Conservation (phyloP, 2,329 filamentous ascomycete species). For the Talaromyces sp. region DNA sequence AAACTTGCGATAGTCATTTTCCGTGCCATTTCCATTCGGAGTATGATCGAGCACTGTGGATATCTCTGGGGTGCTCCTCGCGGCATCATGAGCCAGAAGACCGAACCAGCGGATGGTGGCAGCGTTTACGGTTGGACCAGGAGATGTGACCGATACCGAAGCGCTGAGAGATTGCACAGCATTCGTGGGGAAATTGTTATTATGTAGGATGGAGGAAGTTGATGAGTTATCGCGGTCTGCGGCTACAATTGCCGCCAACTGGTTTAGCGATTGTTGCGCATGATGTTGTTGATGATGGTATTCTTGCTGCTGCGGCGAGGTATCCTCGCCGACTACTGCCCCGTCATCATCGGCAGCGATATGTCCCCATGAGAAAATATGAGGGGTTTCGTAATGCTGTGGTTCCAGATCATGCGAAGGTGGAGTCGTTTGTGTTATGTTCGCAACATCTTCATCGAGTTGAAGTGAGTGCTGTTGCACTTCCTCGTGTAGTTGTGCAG, state of each 20-base stretch:
- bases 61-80: not conserved
- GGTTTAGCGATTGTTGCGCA: not conserved
- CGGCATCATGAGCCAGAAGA: constrained; percentile 20
- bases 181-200: not conserved
- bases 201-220: not conserved
- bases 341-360: not conserved
- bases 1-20: not conserved
- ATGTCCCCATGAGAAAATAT: not conserved
- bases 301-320: not conserved
- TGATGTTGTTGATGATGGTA: not conserved
- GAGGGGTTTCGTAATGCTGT: not conserved
- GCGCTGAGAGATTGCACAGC: not conserved
- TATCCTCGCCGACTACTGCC: not conserved
- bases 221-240: constrained; percentile 11
- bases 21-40: not conserved
- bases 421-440: not conserved
- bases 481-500: not conserved
- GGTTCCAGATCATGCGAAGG: not conserved
- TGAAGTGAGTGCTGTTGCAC: not conserved
- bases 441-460: not conserved
- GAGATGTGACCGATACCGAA: not conserved
- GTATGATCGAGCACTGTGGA: not conserved
- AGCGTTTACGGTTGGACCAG: constrained; percentile 8
- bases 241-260: constrained; percentile 8
- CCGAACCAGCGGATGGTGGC: constrained; percentile 25